These are phyloP conservation scores for Penicillium sp. DNA, from an alignment of 2,329 filamentous ascomycete species.

Conservation along the genomic window DNA sequence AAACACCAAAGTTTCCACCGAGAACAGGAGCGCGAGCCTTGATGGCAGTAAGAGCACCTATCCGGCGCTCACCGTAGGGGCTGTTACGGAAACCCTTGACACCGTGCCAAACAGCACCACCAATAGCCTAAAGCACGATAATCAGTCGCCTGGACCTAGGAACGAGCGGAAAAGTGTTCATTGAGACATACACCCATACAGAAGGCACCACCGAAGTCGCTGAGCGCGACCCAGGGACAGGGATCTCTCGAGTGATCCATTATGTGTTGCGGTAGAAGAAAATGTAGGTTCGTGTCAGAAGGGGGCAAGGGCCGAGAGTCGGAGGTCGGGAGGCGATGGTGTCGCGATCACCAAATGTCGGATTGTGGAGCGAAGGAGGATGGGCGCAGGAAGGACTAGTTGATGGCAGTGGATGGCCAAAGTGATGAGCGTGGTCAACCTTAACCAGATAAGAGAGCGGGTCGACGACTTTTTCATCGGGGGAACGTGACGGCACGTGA, in stretches of 20 bases:
- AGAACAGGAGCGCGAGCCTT: constrained; percentile 95
- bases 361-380: constrained; percentile 2
- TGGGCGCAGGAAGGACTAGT: not conserved
- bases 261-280: constrained; percentile 4
- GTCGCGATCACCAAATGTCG: constrained; percentile 1
- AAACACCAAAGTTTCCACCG: constrained; percentile 96
- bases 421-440: constrained; percentile 1
- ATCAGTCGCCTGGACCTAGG: constrained; percentile 29
- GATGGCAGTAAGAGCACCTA: constrained; percentile 94
- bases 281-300: not conserved
- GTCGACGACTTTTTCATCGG: constrained; percentile 14
- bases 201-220: constrained; percentile 96
- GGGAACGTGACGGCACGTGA: constrained; percentile 14
- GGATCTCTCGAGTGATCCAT: constrained; percentile 98
- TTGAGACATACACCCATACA: constrained; percentile 78
- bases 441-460: constrained; percentile 5
- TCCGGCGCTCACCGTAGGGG: constrained; percentile 88
- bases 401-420: not conserved
- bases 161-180: not conserved
- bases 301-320: not conserved
- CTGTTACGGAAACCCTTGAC: constrained; percentile 92
- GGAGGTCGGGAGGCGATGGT: not conserved
- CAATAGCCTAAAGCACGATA: constrained; percentile 57
- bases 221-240: constrained; percentile 93
- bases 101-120: constrained; percentile 89